Base-by-base conservation (phyloP, 2,329 filamentous ascomycete species). In the Aspergillus quadricinctus region DNA sequence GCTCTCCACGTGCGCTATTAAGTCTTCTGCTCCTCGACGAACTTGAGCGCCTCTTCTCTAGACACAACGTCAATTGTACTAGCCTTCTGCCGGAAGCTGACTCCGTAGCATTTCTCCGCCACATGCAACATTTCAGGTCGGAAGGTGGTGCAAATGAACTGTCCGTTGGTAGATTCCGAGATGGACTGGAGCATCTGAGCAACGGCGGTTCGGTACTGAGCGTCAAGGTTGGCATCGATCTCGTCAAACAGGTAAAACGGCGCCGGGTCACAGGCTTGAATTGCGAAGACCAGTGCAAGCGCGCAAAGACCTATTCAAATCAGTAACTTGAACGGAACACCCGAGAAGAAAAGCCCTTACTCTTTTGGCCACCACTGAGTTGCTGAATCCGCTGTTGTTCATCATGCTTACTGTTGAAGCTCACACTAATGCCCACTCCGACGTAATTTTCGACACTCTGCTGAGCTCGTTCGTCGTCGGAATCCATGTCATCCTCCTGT, bases 221-320 rank as follows among this genome's bases (percentile, higher is more conserved):
- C 92, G 72, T 99, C 94, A 25, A 99, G 83, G 72, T 99, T 99
- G 73, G 94, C 94, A 70, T 99, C 94, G 61, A 99, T 96, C 76
- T 99, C 94, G 73, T 99, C 94, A 66, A 99, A 99, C 68, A 99
- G 92, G 72, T 99, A 97, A 81, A 99, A 97, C 1, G 94, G 94
- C 48, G 93, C 95, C 9, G 93, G 94, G 72, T 99, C 94, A 57
- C 93, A 96, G 65, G 92, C 90, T 75, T 99, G 94, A 64, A 99
- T 95, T n/a, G 94, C 94, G 72, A 99, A 99, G 64, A 99, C 95
- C 52, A 99, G 85, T 48, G 94, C 95, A n/a, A 99, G 84, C 9
- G 94, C 94, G 74, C 93, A 97, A 60, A 97, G 81, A 84, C 90
- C 89, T 92, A 61, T 31, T 14, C 1, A 28, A 41, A 50, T 21